A percentile compares a stretch with the other conserved stretches of the same genome.
phyloP scores from a whole-genome alignment of 2,329 filamentous ascomycete species.

The Aspergillus unguis region DNA sequence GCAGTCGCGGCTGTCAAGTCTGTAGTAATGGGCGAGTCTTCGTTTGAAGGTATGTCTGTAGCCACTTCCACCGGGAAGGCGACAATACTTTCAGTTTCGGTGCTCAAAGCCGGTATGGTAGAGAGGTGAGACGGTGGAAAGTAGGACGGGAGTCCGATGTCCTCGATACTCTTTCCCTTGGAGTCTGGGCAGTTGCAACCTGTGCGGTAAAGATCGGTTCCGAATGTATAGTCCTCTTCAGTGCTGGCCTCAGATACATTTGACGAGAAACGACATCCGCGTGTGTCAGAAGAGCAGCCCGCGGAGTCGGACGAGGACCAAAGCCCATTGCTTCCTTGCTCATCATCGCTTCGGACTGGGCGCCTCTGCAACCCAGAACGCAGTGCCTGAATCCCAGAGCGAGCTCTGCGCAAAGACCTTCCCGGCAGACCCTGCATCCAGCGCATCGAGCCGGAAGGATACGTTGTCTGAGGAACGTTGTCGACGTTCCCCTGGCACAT shows the following conservation, averaged over 20 bases:
- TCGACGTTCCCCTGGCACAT: constrained; percentile 14
- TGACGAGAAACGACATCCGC: constrained; percentile 16
- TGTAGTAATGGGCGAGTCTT: neutral
- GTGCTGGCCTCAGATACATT: constrained; percentile 29
- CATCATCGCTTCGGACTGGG: constrained; percentile 4
- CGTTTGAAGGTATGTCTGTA: neutral
- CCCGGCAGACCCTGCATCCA: constrained; percentile 27
- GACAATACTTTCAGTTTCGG: neutral
- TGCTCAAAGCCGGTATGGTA: neutral
- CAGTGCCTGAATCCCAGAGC: constrained; percentile 31
- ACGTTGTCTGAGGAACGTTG: constrained; percentile 13
- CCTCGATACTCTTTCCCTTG: constrained; percentile 8
- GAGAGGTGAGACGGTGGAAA: constrained; percentile 7
- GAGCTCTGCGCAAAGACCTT: constrained; percentile 31
- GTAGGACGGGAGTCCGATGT: constrained; percentile 5
- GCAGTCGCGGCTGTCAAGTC: neutral
- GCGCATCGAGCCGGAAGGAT: constrained; percentile 17
- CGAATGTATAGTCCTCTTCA: constrained; percentile 28
- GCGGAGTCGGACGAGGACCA: constrained; percentile 20
- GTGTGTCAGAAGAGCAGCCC: constrained; percentile 17
- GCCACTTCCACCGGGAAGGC: neutral
- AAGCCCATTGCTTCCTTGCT: constrained; percentile 2
- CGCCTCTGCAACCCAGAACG: constrained; percentile 27
- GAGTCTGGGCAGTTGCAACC: constrained; percentile 16
- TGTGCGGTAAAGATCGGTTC: constrained; percentile 26